Conservation (phyloP, 2,329 filamentous ascomycete genomes). For the Pseudocercospora pini-densiflorae region DNA sequence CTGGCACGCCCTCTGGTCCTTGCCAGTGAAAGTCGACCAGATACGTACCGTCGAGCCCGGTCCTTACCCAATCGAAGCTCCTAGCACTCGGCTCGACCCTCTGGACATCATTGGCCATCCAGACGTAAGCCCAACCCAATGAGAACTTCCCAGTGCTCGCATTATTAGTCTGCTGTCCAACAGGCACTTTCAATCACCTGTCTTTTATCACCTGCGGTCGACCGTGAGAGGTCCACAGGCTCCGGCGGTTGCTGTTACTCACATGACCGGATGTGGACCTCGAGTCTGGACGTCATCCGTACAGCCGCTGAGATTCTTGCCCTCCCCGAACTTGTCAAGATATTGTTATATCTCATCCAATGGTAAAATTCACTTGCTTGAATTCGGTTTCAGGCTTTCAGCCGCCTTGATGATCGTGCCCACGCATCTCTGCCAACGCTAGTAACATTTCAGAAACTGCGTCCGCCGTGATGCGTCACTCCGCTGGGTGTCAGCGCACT, state of each 20-base stretch:
- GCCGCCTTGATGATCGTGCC: conserved; percentile 16
- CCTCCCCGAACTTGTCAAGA: conserved; percentile 10
- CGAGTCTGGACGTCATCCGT: conserved; percentile 25
- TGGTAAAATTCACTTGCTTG: conserved; percentile 28
- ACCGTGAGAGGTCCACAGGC: conserved; percentile 23
- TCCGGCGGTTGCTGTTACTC: conserved; percentile 22
- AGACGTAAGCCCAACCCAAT: conserved; percentile 21
- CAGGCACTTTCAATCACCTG: conserved; percentile 27
- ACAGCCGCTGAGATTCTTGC: conserved; percentile 16
- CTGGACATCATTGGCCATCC: conserved; percentile 17
- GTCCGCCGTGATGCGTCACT: conserved; percentile 25
- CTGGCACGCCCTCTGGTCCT: conserved; percentile 16
- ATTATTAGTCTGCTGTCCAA: conserved; percentile 22
- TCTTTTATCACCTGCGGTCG: conserved; percentile 24
- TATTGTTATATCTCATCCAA: conserved; percentile 28
- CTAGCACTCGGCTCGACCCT: conserved; percentile 10
- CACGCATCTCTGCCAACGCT: conserved; percentile 19
- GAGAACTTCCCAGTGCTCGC: conserved; percentile 10
- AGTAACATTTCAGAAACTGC: conserved; percentile 21
- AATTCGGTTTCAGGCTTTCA: conserved; percentile 24
- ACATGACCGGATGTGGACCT: conserved; percentile 23
- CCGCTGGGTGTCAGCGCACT: conserved; percentile 24
- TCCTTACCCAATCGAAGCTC: conserved; percentile 13
- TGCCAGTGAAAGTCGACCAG: neutral
- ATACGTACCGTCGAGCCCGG: conserved; percentile 3